phyloP scores from a whole-genome alignment of 2,329 filamentous ascomycete genomes.

The Epichloe brachyelytri region DNA sequence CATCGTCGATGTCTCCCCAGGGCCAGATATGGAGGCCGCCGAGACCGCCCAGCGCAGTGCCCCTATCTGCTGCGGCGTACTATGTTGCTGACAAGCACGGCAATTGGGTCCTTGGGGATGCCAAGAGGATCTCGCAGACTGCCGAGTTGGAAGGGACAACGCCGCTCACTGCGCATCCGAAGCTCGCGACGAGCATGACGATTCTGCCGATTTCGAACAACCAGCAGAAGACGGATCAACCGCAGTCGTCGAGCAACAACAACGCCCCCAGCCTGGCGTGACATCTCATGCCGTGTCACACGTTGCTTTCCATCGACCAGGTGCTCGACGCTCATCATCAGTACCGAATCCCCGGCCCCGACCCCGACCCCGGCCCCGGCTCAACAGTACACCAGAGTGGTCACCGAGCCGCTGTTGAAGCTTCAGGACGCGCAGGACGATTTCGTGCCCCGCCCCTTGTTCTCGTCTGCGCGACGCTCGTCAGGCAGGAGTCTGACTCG shows the following conservation, averaged over 20 bases:
- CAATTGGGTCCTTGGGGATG: slow-evolving; percentile 38
- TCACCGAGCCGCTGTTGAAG: background rate
- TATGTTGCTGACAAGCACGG: slow-evolving; percentile 40
- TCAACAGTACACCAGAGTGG: slow-evolving; percentile 1
- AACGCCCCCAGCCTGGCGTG: background rate
- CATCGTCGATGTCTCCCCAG: slow-evolving; percentile 19
- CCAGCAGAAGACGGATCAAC: background rate
- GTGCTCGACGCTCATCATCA: background rate
- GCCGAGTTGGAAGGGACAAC: slow-evolving; percentile 14
- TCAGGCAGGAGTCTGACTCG: slow-evolving; percentile 12
- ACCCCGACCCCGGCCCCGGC: background rate
- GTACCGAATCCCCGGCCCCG: background rate
- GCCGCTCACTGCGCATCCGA: slow-evolving; percentile 5
- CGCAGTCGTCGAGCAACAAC: background rate
- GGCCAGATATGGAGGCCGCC: slow-evolving; percentile 40
- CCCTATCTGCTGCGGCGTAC: slow-evolving; percentile 31
- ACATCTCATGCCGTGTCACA: no score
- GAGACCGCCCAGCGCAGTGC: slow-evolving; percentile 34
- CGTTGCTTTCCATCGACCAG: no score
- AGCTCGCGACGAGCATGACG: slow-evolving; percentile 6
- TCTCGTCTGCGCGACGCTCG: slow-evolving; percentile 13
- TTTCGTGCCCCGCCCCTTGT: slow-evolving; percentile 11
- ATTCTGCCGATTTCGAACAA: slow-evolving; percentile 9
- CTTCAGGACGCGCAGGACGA: slow-evolving; percentile 1
- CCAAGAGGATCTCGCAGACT: slow-evolving; percentile 16